Base-by-base conservation (phyloP, 176 grass and related monocot genomes). In the Phoenix roebelenii region DNA sequence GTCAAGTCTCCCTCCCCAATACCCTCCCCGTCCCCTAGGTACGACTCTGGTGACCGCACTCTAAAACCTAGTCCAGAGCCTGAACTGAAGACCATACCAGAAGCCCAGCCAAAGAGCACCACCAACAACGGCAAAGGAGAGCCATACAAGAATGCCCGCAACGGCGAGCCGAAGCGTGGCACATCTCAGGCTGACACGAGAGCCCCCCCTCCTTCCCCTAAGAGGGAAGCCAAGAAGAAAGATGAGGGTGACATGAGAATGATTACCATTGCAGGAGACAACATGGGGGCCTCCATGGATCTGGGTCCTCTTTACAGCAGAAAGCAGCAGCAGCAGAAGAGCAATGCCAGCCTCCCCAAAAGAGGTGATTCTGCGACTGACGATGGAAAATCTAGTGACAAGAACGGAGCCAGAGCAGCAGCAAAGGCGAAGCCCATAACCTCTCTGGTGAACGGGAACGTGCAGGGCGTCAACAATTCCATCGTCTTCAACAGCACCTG, bases 381-480 rank as follows among this genome's bases (percentile, higher is more conserved):
- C 22, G 55, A 49, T 18, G 50, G 16, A 19, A 69, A 68, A 29
- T 64, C 51, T 0, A 28, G 15, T 51, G 54, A 29, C 7, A 52
- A 51, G n/a, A 68, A 30, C 7, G 29, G 15, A 1, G 9, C 51
- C 22, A 71, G 22, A 35, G 57, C 15, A 61, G 30, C 16, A 3
- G 10, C 35, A 12, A 62, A 54, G 23, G n/a, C 61, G 22, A 82
- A 72, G 67, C 55, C 79, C 30, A 51, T 68, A 24, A 61, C 55
- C 16, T 76, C 67, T 15, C 29, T 62, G 73, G 73, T 67, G 55
- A 82, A 82, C 70, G 77, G 79, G 44, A 82, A 82, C 62, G 73
- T 82, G 49, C 79, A 82, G 60, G 62, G 67, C 18, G 24, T 77
- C 26, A 82, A 82, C 48, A 82, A 82, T 62, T 82, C 79, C 6